Evolutionary conservation across 2,329 filamentous ascomycete species (phyloP).

Genomic region (Botrytis byssoidea): DNA sequence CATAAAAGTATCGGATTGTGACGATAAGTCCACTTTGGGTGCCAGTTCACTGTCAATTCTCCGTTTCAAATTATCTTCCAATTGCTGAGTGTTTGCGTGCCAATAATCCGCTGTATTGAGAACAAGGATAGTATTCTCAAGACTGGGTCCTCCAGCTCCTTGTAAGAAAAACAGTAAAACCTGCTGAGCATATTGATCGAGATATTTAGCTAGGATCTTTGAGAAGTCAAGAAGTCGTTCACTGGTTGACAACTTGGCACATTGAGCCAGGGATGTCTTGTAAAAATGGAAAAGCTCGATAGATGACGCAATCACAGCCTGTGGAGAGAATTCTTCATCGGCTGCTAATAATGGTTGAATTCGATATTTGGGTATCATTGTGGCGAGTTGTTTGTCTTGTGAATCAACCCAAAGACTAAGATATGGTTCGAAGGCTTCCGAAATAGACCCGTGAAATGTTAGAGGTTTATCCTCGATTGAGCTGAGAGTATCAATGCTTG

Average conservation of each 20-base stretch:
- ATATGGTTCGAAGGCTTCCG: conserved; percentile 95
- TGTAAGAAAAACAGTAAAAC: conserved; percentile 74
- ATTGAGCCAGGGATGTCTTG: conserved; percentile 87
- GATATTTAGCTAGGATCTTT: conserved; percentile 82
- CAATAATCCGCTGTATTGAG: conserved; percentile 98
- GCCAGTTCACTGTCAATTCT: conserved; percentile 79
- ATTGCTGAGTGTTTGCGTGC: conserved; percentile 85
- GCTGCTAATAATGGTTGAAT: conserved; percentile 73
- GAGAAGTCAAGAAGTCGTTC: conserved; percentile 81
- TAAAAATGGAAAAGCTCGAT: conserved; percentile 98
- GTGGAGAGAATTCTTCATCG: conserved; percentile 89
- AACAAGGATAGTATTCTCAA: conserved; percentile 81
- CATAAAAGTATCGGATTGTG: conserved; percentile 92
- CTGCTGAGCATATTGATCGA: conserved; percentile 93
- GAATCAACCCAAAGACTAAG: conserved; percentile 96
- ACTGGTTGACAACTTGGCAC: conserved; percentile 93
- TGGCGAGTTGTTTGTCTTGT: conserved; percentile 83
- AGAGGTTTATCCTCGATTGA: conserved; percentile 74
- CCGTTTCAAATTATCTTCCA: conserved; percentile 92
- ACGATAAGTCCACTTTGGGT: conserved; percentile 79
- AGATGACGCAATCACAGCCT: conserved; percentile 87
- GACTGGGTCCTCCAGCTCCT: conserved; percentile 46
- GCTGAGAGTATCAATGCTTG: conserved; percentile 85
- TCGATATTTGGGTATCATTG: conserved; percentile 84
- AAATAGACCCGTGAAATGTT: conserved; percentile 86